Base-by-base conservation (phyloP, 441 rosid species). In the Biscutella laevigata region DNA sequence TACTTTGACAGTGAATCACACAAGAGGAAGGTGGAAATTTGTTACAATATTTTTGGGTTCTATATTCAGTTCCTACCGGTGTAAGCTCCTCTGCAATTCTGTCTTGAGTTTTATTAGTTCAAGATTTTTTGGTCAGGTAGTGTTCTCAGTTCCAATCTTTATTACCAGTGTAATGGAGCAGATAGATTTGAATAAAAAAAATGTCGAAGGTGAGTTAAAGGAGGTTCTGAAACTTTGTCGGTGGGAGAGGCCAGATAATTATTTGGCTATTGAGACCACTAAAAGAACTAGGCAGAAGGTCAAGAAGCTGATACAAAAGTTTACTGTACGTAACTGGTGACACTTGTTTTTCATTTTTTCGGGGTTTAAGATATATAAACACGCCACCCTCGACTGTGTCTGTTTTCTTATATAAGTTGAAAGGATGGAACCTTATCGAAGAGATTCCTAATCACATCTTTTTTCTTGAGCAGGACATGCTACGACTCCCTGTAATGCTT, bases 41-140 rank as follows among this genome's bases (percentile, higher is more conserved):
- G 92, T 51, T 94, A 86, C 85, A 94, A 94, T 67, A 42, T 80
- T 29, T 86, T 81, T 70, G 99, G 99, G 37, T 80, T 81, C 76
- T 84, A 86, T 57, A 66, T 83, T 55, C 99, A 94, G 66, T 80
- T 83, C 72, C 81, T 86, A 71, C 97, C 97, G 4, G 57, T 61
- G 99, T 86, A 67, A 83, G 86, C 70, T 64, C 52, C 42, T 64
- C 4, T 59, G 13, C 9, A 27, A 5, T 44, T 39, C n/a, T 47
- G 21, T 50, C 36, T 41, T 30, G 17, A 44, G 10, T 17, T 32
- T 22, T 48, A 24, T 42, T 21, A 38, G 47, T 53, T 59, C 15
- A 34, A 28, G 40, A 46, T 28, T 48, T 20, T 70, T 49, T 17
- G 14, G 59, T 45, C 34, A 21, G 59, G 35, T 60, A 26, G 28